Conservation (phyloP, 768 basidiomycete genomes). For the Russula sp. region DNA sequence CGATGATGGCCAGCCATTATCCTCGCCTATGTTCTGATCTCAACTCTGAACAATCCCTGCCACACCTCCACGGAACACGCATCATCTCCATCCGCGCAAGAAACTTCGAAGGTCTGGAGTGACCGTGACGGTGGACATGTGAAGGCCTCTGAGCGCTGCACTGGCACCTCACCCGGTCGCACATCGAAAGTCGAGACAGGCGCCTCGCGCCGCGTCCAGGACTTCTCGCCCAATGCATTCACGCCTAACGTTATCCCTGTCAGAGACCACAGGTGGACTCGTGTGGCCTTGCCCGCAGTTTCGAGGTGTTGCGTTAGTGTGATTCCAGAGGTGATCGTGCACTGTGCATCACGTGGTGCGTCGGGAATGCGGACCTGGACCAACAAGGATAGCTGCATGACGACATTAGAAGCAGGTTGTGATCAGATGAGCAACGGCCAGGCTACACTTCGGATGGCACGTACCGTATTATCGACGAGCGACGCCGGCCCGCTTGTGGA, state of each 20-base stretch:
- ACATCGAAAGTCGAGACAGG: conserved; percentile 7
- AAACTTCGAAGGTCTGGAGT: conserved; percentile 10
- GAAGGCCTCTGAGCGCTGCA: conserved; percentile 3
- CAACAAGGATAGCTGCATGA: conserved; percentile 1
- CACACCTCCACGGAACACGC: conserved; percentile 16
- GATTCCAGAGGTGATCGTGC: conserved; percentile 7
- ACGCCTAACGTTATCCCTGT: neutral
- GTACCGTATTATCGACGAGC: conserved; percentile 9
- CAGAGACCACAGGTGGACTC: conserved; percentile 7
- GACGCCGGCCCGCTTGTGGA: conserved; percentile 8
- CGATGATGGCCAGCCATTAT: neutral
- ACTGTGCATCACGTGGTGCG: conserved; percentile 4
- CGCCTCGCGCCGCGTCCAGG: neutral
- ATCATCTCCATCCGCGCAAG: conserved; percentile 5
- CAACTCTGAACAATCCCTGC: conserved; percentile 10
- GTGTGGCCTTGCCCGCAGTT: neutral
- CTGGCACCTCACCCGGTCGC: neutral
- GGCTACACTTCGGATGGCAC: neutral
- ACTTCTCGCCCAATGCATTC: neutral
- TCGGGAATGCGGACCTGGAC: conserved; percentile 13
- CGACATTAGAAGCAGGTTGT: neutral
- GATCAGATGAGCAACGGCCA: neutral
- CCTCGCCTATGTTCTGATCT: conserved; percentile 1
- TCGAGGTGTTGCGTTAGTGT: conserved; percentile 6
- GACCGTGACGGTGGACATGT: conserved; percentile 8